Percentiles rank a stretch among this genome's conserved stretches.
Conservation (phyloP, 2,329 filamentous ascomycete genomes). For the Neonectria neomacrospora region DNA sequence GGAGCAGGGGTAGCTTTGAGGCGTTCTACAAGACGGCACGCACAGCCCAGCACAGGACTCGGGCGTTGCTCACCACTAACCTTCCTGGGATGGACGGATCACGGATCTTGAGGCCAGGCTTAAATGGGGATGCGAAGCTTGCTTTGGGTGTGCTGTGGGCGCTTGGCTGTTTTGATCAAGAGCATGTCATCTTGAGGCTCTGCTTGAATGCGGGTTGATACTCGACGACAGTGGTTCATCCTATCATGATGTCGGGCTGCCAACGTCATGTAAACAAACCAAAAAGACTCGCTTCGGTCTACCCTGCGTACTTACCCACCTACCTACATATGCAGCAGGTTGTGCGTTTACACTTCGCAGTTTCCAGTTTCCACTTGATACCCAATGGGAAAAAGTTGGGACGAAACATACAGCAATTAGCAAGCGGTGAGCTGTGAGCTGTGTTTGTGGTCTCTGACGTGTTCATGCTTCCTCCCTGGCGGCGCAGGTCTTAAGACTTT, state of each 20-base stretch:
- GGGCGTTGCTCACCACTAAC: slow-evolving; percentile 15
- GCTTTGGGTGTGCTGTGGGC: neutral
- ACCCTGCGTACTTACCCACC: slow-evolving; percentile 11
- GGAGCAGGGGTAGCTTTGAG: slow-evolving; percentile 10
- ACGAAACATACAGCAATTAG: neutral
- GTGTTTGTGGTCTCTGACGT: slow-evolving; percentile 16
- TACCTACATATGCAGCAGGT: no score
- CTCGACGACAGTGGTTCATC: no score
- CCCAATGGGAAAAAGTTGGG: neutral
- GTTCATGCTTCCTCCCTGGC: slow-evolving; percentile 18
- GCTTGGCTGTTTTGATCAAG: neutral
- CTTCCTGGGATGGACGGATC: slow-evolving; percentile 14
- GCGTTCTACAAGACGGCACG: slow-evolving; percentile 12
- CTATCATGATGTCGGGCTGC: slow-evolving; percentile 5
- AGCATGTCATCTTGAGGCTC: neutral
- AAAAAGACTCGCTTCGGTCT: neutral
- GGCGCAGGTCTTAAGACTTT: slow-evolving; percentile 12
- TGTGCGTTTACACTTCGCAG: neutral
- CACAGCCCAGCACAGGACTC: neutral
- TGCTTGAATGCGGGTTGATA: neutral
- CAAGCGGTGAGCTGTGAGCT: slow-evolving; percentile 2
- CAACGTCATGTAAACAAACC: slow-evolving; percentile 16
- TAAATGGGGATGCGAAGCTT: slow-evolving; percentile 2
- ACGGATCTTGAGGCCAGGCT: slow-evolving; percentile 14
- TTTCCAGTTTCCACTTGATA: neutral